A percentile compares a stretch with the other conserved stretches of the same genome.
Conservation (phyloP, 495 filamentous ascomycete species). For the Penicillium antarcticum region DNA sequence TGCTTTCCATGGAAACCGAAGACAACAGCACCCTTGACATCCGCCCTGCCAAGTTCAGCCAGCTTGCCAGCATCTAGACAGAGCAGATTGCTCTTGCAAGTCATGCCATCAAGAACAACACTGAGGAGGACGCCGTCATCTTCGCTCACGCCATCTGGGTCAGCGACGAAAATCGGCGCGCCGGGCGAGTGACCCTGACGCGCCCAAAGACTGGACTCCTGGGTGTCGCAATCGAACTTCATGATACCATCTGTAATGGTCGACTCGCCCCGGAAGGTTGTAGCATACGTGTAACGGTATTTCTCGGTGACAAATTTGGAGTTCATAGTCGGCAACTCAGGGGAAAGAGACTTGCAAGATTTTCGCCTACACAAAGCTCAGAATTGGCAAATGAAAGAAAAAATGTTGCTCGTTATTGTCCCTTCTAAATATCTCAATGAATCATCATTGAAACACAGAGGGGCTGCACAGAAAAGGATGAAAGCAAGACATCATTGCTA, state of each 20-base stretch:
- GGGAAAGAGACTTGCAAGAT: conserved; percentile 26
- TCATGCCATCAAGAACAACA: conserved; percentile 65
- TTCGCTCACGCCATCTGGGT: conserved; percentile 32
- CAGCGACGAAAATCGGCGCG: conserved; percentile 68
- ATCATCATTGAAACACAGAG: too few species aligned
- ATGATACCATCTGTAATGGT: conserved; percentile 63
- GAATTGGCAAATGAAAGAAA: too few species aligned
- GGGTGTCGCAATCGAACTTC: conserved; percentile 62
- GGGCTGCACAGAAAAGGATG: too few species aligned
- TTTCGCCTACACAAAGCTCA: too few species aligned
- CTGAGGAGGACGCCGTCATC: conserved; percentile 73
- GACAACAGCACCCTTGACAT: conserved; percentile 56
- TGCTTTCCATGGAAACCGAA: conserved; percentile 74
- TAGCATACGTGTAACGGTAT: conserved; percentile 64
- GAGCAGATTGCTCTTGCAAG: conserved; percentile 64
- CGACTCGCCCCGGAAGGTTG: conserved; percentile 53
- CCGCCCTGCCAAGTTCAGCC: conserved; percentile 63
- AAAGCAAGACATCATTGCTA: too few species aligned
- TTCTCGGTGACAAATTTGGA: conserved; percentile 47
- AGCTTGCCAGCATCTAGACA: conserved; percentile 64
- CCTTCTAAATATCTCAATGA: too few species aligned
- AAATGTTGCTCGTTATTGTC: too few species aligned
- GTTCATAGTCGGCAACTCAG: conserved; percentile 71
- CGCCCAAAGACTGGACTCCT: conserved; percentile 48
- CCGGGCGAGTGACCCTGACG: conserved; percentile 64